phyloP scores from a whole-genome alignment of 2,329 filamentous ascomycete species.

The Fusarium stilboides region DNA sequence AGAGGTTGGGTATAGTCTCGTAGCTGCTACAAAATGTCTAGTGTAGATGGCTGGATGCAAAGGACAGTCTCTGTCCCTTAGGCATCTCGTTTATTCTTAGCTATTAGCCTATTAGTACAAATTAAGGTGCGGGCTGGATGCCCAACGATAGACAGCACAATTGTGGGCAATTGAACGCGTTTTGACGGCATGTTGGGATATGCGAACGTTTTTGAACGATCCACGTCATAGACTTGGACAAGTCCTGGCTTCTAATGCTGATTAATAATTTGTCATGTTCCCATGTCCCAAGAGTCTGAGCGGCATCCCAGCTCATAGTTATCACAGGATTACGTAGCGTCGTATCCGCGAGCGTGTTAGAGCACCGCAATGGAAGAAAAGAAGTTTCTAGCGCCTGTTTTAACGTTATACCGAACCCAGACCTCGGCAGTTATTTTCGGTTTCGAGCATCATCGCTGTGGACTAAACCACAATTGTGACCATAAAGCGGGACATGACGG shows the following conservation, averaged over 20 bases:
- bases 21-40: too few relatives aligned
- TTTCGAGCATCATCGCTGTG: neutral
- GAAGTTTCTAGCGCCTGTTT: conserved; percentile 7
- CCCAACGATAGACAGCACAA: too few relatives aligned
- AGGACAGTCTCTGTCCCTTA: too few relatives aligned
- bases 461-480: conserved; percentile 16
- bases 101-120: too few relatives aligned
- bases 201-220: too few relatives aligned
- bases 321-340: neutral
- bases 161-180: too few relatives aligned
- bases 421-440: conserved; percentile 9
- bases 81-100: too few relatives aligned
- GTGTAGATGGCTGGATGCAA: too few relatives aligned
- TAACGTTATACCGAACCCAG: conserved; percentile 5
- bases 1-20: too few relatives aligned
- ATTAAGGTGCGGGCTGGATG: too few relatives aligned
- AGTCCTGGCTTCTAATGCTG: conserved; percentile 1
- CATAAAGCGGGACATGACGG: conserved; percentile 32
- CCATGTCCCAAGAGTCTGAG: neutral
- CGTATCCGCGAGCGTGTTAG: neutral
- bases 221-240: conserved; percentile 19
- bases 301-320: neutral
- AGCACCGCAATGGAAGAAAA: neutral
- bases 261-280: conserved; percentile 3
- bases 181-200: too few relatives aligned